Evolutionary conservation across 2,329 filamentous ascomycete genomes (phyloP).

Genomic region (Microcera coccophila): DNA sequence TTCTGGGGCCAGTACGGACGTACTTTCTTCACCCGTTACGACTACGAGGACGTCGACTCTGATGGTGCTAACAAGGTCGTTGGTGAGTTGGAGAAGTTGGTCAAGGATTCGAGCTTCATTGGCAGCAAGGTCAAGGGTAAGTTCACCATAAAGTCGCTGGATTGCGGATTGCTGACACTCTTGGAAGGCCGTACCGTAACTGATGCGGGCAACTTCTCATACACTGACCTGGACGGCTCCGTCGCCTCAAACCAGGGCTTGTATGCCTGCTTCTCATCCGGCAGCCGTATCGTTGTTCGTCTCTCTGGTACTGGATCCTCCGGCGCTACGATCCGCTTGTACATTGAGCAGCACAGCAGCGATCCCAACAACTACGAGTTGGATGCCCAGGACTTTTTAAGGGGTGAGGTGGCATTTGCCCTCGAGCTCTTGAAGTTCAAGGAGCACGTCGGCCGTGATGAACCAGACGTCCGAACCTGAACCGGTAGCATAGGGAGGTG

Average conservation of each 20-base stretch:
- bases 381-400: constrained; percentile 90
- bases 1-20: constrained; percentile 97
- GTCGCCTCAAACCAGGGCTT: constrained; percentile 95
- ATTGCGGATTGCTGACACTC: constrained; percentile 17
- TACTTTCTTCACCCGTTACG: constrained; percentile 98
- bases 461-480: constrained; percentile 95
- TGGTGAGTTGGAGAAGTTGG: constrained; percentile 71
- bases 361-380: constrained; percentile 73
- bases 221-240: constrained; percentile 97
- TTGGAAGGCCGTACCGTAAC: constrained; percentile 67
- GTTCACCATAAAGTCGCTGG: constrained; percentile 10
- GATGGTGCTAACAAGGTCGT: constrained; percentile 90
- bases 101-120: constrained; percentile 70
- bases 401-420: constrained; percentile 82
- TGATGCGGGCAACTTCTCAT: constrained; percentile 93
- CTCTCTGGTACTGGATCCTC: constrained; percentile 93
- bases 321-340: constrained; percentile 92
- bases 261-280: constrained; percentile 89
- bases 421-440: constrained; percentile 86
- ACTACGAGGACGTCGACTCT: constrained; percentile 93
- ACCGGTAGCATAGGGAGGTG: constrained; percentile 1
- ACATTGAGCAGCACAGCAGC: constrained; percentile 91
- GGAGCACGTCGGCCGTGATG: constrained; percentile 85
- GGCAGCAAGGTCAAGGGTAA: constrained; percentile 74
- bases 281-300: constrained; percentile 90